Evolutionary conservation across 805 yeast species (phyloP), one percentile per base, ranked within the genome.

Genomic region (Kregervanrija pseudodelftensis): DNA sequence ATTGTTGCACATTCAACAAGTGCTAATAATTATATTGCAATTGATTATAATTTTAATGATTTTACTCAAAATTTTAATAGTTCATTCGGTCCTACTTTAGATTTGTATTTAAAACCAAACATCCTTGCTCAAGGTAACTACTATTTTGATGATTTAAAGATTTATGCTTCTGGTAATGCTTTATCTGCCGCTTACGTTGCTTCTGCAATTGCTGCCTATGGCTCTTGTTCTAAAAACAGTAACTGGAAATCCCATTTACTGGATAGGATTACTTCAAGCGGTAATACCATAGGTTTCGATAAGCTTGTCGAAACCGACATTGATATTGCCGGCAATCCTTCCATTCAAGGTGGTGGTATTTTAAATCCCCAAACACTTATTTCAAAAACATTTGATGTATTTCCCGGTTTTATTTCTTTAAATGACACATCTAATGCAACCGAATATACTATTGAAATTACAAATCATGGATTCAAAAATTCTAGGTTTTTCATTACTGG

Each of bases 261-360:
- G 17, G 41, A 41, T 12, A 36, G 47, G 33, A 17, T 44, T n/a
- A 44, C 47, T 12, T 36, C 44, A 4, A 31, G 38, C 10, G 47
- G 47, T 33, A 13, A n/a, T 8, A 16, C 28, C 16, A 28, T 44
- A n/a, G 33, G 37, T 17, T 41, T 40, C 30, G 36, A 40, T 14
- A 37, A 40, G 15, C 31, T 37, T 4, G 37, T 17, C 28, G 30
- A 33, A 5, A 34, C 35, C 8, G 11, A 11, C 12, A 12, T 34
- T 8, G 32, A 37, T 14, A n/a, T 33, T 22, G 32, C 28, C 3
- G 15, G 31, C 8, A 44, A 44, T 30, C 47, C 47, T 14, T 22
- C 34, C 22, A 9, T 41, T 22, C 47, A 44, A 36, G 47, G 47
- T 31, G 47, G 47, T 41, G 47, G 47, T 36, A 33, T 40, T 5